These are phyloP conservation scores for Alternaria sp. DNA, from an alignment of 2,329 filamentous ascomycete genomes.

Conservation along the genomic window DNA sequence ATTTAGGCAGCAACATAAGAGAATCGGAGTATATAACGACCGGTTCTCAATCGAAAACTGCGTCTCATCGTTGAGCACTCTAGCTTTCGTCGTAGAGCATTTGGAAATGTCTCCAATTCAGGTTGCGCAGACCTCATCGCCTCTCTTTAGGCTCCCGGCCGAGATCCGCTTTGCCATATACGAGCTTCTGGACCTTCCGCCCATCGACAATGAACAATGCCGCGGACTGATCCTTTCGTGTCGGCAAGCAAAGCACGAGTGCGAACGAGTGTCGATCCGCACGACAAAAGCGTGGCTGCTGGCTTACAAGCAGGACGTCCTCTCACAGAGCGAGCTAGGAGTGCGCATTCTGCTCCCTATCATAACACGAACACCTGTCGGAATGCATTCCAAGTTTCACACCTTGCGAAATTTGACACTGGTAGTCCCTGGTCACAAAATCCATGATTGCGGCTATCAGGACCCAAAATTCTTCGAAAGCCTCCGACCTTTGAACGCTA, in stretches of 20 bases:
- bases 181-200: constrained; percentile 4
- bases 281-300: neutral
- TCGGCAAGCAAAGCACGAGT: constrained; percentile 1
- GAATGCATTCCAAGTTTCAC: constrained; percentile 4
- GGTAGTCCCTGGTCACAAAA: neutral
- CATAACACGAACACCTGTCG: neutral
- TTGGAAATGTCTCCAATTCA: neutral
- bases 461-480: neutral
- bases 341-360: constrained; percentile 4
- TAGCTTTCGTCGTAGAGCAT: neutral
- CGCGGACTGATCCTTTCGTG: constrained; percentile 2
- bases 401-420: constrained; percentile 2
- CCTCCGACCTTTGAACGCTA: constrained; percentile 5
- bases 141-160: neutral
- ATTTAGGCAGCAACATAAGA: neutral
- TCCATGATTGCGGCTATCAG: neutral
- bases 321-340: neutral
- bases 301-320: neutral
- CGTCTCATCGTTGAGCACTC: neutral
- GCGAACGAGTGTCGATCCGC: neutral
- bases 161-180: constrained; percentile 6
- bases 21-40: neutral
- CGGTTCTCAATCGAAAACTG: neutral
- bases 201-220: constrained; percentile 2
- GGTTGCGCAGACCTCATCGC: neutral